Evolutionary conservation across 495 filamentous ascomycete genomes (phyloP).

Genomic region (Acidiella bohemica): DNA sequence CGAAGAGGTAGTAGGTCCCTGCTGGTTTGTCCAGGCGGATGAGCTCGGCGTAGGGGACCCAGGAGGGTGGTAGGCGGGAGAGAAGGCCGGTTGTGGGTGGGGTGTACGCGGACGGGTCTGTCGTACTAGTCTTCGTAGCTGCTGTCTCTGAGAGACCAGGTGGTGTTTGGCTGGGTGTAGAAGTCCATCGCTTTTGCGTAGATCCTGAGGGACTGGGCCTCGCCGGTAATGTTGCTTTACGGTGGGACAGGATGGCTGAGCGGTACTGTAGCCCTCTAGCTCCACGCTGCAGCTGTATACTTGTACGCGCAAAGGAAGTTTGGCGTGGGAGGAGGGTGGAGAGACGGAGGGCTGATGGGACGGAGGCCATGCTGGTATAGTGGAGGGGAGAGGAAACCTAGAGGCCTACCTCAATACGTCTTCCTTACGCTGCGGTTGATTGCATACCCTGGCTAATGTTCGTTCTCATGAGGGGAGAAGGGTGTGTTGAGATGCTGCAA

Average conservation of each 20-base stretch:
- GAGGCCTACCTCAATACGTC: no score
- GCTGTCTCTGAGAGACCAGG: background rate
- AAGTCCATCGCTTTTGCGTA: background rate
- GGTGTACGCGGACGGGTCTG: slow-evolving; percentile 36
- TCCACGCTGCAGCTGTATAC: slow-evolving; percentile 1
- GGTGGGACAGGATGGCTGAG: background rate
- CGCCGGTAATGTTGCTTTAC: background rate
- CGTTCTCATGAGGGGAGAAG: no score
- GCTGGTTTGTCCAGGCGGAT: slow-evolving; percentile 86
- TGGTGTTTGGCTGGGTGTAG: background rate
- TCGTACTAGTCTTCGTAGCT: no score
- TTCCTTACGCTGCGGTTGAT: no score
- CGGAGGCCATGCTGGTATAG: no score
- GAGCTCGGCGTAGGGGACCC: slow-evolving; percentile 89
- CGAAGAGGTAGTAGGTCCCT: slow-evolving; percentile 90
- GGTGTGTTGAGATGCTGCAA: no score
- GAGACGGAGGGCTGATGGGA: no score
- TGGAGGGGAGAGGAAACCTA: no score
- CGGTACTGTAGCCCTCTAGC: background rate
- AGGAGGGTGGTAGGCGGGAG: slow-evolving; percentile 56
- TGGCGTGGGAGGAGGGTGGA: background rate
- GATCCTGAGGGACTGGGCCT: background rate
- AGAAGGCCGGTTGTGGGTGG: slow-evolving; percentile 65
- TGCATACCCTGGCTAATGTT: no score
- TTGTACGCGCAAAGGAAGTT: slow-evolving; percentile 1